These are phyloP conservation scores for Malus fusca DNA, from an alignment of 306 rosid genomes.

Conservation along the genomic window DNA sequence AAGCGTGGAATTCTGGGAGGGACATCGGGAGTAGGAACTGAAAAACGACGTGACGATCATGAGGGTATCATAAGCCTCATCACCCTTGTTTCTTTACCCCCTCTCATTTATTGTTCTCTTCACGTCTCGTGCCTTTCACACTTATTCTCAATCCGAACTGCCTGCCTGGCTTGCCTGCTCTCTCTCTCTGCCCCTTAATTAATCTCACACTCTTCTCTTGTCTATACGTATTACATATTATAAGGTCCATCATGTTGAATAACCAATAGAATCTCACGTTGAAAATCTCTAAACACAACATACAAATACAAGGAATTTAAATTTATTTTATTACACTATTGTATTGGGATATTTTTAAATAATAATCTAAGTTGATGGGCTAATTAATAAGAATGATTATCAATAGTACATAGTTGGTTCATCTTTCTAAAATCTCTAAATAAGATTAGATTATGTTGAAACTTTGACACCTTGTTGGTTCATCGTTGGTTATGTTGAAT, in stretches of 20 bases:
- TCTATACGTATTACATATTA: neutral
- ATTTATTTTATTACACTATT: neutral
- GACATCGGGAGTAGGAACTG: slow-evolving; percentile 67
- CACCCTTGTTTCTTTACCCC: slow-evolving; percentile 13
- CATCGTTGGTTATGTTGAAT: neutral
- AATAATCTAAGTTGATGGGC: neutral
- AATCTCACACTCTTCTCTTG: slow-evolving; percentile 3
- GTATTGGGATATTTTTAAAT: neutral
- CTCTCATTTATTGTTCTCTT: slow-evolving; percentile 42
- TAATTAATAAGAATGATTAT: neutral
- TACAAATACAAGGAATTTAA: no score
- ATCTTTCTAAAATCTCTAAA: neutral
- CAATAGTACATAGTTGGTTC: neutral
- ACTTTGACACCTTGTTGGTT: neutral
- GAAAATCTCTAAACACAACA: no score
- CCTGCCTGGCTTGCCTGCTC: slow-evolving; percentile 35
- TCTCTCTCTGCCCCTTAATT: slow-evolving; percentile 6
- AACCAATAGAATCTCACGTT: no score
- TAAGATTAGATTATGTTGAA: neutral
- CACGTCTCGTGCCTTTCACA: slow-evolving; percentile 75
- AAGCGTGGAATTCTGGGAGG: slow-evolving; percentile 71
- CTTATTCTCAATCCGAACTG: slow-evolving; percentile 93
- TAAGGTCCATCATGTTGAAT: no score
- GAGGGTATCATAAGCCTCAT: slow-evolving; percentile 89
- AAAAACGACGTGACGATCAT: slow-evolving; percentile 98